Evolutionary conservation across 106 monocot species (phyloP).

Genomic region (Narthecium ossifragum): DNA sequence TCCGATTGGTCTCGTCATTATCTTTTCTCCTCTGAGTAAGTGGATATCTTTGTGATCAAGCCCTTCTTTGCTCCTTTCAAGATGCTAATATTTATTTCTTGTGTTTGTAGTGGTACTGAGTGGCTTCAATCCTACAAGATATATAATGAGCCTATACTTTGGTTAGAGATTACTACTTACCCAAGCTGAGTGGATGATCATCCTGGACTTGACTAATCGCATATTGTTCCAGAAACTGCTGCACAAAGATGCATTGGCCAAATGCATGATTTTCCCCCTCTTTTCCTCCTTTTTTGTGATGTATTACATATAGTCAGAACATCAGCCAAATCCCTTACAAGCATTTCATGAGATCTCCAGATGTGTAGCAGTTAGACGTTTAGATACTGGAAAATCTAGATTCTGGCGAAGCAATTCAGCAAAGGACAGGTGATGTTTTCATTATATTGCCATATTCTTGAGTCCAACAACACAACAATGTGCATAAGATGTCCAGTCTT

Average conservation of each 20-base stretch:
- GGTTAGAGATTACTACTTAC: constrained; percentile 14
- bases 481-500: too few species aligned
- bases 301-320: background rate
- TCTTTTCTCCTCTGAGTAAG: constrained; percentile 88
- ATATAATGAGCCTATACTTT: constrained; percentile 86
- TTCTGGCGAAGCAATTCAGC: background rate
- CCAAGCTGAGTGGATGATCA: background rate
- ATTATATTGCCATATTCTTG: too few species aligned
- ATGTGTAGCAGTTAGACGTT: background rate
- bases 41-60: background rate
- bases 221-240: background rate
- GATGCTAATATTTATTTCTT: background rate
- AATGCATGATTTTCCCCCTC: background rate
- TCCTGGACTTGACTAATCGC: background rate
- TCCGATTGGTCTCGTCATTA: constrained; percentile 87
- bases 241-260: background rate
- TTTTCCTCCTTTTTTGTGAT: background rate
- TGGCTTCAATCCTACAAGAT: constrained; percentile 95
- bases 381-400: background rate
- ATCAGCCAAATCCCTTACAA: background rate
- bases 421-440: background rate
- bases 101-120: constrained; percentile 54
- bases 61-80: background rate
- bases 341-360: background rate
- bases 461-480: too few species aligned